These are phyloP conservation scores for Plasmodium knowlesi DNA, from an alignment of 169 alveolate genomes.

Conservation along the genomic window DNA sequence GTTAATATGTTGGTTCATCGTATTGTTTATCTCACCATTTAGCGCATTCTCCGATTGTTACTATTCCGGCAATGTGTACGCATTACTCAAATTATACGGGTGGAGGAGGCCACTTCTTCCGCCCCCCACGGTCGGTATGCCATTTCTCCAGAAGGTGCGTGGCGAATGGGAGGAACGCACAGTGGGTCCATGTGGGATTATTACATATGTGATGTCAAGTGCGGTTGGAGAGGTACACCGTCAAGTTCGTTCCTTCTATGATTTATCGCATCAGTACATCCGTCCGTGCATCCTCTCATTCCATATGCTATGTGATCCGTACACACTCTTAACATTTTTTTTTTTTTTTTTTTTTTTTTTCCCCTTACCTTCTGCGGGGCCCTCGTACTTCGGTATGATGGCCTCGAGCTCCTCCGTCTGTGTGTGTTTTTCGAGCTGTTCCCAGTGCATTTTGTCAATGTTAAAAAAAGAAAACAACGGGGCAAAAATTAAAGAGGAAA, in stretches of 20 bases:
- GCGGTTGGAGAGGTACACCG: background rate
- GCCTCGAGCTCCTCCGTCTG: conserved; percentile 17
- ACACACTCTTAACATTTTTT: background rate
- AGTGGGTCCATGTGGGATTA: background rate
- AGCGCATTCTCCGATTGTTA: background rate
- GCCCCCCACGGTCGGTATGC: background rate
- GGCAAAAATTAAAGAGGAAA: conserved; percentile 1
- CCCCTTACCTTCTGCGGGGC: background rate
- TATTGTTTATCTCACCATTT: background rate
- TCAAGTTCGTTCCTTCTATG: background rate
- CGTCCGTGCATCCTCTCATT: background rate
- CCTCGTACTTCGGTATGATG: background rate
- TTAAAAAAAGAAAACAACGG: background rate
- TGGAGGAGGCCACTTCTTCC: background rate
- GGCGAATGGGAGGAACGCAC: background rate
- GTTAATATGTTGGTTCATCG: background rate
- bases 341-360: background rate
- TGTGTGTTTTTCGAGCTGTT: background rate
- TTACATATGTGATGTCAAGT: background rate
- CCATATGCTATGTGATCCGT: background rate
- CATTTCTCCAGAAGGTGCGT: background rate
- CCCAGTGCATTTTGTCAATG: conserved; percentile 6
- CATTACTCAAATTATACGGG: background rate
- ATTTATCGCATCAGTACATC: background rate
- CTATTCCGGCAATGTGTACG: background rate